Percentiles rank a stretch among this genome's conserved stretches.
These are phyloP conservation scores for Miscanthus lutarioriparius DNA, from an alignment of 176 grass and related monocot species.

Conservation along the genomic window DNA sequence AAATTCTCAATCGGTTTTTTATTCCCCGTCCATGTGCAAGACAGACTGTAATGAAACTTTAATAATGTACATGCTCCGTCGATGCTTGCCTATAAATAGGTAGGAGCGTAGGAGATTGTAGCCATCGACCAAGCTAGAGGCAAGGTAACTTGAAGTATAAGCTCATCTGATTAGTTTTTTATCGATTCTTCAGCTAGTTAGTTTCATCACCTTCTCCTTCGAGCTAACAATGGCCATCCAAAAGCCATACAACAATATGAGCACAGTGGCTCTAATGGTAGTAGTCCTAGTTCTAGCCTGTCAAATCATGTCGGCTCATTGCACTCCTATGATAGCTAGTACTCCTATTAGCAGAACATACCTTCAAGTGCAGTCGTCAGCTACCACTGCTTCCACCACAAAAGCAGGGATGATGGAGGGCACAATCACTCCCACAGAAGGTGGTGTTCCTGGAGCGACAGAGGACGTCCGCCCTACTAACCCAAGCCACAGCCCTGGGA, in stretches of 20 bases:
- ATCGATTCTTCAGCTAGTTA: no score
- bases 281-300: neutral
- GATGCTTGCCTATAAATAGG: no score
- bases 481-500: slow-evolving; percentile 28
- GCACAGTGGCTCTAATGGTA: neutral
- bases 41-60: no score
- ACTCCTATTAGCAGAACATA: neutral
- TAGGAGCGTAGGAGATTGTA: no score
- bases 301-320: neutral
- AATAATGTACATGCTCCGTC: no score
- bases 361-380: neutral
- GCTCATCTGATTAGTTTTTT: no score
- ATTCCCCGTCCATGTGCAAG: no score
- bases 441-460: neutral
- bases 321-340: neutral
- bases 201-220: neutral
- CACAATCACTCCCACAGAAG: neutral
- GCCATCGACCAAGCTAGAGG: no score
- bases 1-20: no score
- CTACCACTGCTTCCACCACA: neutral
- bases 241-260: neutral
- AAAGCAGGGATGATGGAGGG: slow-evolving; percentile 14
- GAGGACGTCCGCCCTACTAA: slow-evolving; percentile 13
- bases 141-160: slow-evolving; percentile 10
- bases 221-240: neutral